Base-by-base conservation (phyloP, 2,329 filamentous ascomycete genomes). In the Microthyrium microscopicum region DNA sequence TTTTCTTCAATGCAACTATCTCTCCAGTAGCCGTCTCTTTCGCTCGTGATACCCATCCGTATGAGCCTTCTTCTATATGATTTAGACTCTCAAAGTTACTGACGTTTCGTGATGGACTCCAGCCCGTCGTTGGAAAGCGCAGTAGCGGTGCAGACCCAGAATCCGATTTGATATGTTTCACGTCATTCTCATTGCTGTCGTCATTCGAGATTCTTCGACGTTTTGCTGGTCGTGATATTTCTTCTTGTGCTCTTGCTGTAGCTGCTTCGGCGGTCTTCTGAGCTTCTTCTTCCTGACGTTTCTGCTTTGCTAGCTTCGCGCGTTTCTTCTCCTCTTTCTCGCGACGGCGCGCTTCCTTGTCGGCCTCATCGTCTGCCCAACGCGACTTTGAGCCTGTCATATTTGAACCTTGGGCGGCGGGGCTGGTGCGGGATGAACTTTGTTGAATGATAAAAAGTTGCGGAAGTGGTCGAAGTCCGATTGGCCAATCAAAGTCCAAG, bases 1-100 rank as follows among this genome's bases (percentile, higher is more conserved):
- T 66, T 50, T 84, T 77, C 64, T 98, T 98, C 42, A 98, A 62
- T 11, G 89, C 89, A 15, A 95, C 85, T 5, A 98, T 68, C 37
- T 77, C 70, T 21, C 80, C 79, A 0, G 80, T 87, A 4, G 63
- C 59, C 20, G 68, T 62, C 46, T 91, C 77, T 40, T 67, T 75
- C 9, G 84, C 89, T 37, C 89, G 69, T 35, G 85, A 85, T 4
- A 98, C 89, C 70, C 77, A 87, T 29, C 89, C 89, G 55, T 98
- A 98, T 6, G 84, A 84, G 22, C 89, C 89, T 60, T 98, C 89
- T 55, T 95, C 89, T 47, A 98, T 98, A 51, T 89, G 80, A 54
- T 98, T 98, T 37, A 98, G 64, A 44, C 81, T 79, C 47, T 94
- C 81, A 57, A 85, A 98, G 49, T 82, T 77, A 48, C 87, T 78